Evolutionary conservation across 768 basidiomycete species (phyloP), one percentile per base, ranked within the genome.

Genomic region (Pisolithus marmoratus): DNA sequence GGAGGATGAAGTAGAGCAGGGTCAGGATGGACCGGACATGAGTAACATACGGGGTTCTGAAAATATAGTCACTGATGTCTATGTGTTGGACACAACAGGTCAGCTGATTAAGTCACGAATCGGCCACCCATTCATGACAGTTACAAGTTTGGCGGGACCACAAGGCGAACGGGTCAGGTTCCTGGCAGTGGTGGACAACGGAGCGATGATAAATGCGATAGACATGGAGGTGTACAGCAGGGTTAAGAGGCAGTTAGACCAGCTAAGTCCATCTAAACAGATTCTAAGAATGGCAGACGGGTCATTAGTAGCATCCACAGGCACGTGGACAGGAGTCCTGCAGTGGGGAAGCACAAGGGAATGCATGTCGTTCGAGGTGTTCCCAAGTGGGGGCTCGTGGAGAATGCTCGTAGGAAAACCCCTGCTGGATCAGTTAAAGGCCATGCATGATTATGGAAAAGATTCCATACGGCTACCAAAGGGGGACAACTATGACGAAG

Each of bases 331-430:
- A 29, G 27, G 26, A n/a, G n/a, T n/a, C n/a, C n/a, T n/a, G n/a
- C n/a, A n/a, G n/a, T 26, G 26, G 26, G 0, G 51, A n/a, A n/a
- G n/a, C n/a, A n/a, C n/a, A n/a, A n/a, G n/a, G n/a, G n/a, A n/a
- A n/a, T n/a, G n/a, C n/a, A n/a, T n/a, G n/a, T n/a, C n/a, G n/a
- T n/a, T n/a, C n/a, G n/a, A n/a, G n/a, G n/a, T n/a, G n/a, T n/a
- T n/a, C n/a, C n/a, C 58, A 7, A 63, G 60, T 34, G 54, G 54
- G 19, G 60, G 53, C 2, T 47, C 27, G 14, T 60, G 58, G 62
- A 14, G 37, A 8, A 43, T 56, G 41, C 49, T 59, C n/a, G n/a
- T 58, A 8, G 57, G 54, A 6, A 60, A 57, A 54, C 61, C 61
- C 11, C 45, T 62, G 8, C 56, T 56, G 14, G 42, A 46, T 20